Evolutionary conservation across 2,329 filamentous ascomycete species (phyloP).

Genomic region (Simplicillium aogashimaense): DNA sequence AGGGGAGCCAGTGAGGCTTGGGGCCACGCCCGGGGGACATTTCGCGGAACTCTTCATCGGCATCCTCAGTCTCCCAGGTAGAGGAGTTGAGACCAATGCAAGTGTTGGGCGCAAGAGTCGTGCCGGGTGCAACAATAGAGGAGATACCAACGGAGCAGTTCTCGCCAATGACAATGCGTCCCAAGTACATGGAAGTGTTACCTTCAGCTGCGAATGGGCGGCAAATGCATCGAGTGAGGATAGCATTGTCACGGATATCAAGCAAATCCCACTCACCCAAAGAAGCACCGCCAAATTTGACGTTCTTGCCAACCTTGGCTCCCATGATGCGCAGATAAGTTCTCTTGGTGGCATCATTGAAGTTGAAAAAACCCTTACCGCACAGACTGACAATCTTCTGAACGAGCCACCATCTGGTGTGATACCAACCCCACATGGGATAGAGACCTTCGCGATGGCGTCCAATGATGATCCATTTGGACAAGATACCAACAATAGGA

Average conservation of each 20-base stretch:
- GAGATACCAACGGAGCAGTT: conserved; percentile 36
- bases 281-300: conserved; percentile 31
- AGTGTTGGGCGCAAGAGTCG: conserved; percentile 33
- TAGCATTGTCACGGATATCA: conserved; percentile 39
- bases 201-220: conserved; percentile 44
- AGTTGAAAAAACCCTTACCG: conserved; percentile 35
- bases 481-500: no score
- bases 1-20: conserved; percentile 33
- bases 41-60: conserved; percentile 20
- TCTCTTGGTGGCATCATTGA: conserved; percentile 25
- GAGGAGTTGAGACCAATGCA: conserved; percentile 48
- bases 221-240: conserved; percentile 35
- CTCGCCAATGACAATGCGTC: conserved; percentile 36
- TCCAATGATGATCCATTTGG: conserved; percentile 47
- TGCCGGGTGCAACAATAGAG: conserved; percentile 40
- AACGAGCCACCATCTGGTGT: conserved; percentile 48
- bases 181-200: conserved; percentile 49
- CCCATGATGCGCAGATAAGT: conserved; percentile 42
- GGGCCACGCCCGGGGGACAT: conserved; percentile 23
- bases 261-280: conserved; percentile 48
- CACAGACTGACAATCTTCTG: conserved; percentile 41
- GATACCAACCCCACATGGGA: conserved; percentile 50
- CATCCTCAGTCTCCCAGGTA: conserved; percentile 42
- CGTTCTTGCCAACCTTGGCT: conserved; percentile 40
- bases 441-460: conserved; percentile 41